phyloP scores from a whole-genome alignment of 148 eudicot genomes.

The Mesembryanthemum crystallinum region DNA sequence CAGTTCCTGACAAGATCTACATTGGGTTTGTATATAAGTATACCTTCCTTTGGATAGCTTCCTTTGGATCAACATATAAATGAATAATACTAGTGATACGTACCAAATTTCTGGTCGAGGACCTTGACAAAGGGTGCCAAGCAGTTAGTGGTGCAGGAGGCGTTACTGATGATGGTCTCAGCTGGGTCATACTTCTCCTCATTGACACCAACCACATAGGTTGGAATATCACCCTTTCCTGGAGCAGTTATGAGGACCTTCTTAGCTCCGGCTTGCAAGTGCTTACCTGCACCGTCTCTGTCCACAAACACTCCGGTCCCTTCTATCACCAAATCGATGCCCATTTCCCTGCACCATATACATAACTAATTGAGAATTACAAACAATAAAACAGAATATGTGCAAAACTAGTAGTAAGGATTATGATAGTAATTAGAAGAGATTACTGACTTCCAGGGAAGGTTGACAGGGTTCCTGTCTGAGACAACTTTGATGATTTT shows the following conservation, averaged over 20 bases:
- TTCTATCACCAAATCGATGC: slow-evolving; percentile 86
- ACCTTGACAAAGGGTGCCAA: slow-evolving; percentile 99
- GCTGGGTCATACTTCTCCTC: slow-evolving; percentile 51
- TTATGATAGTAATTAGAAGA: neutral
- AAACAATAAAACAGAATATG: neutral
- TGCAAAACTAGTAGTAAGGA: neutral
- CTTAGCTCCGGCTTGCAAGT: slow-evolving; percentile 86
- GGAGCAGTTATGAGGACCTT: slow-evolving; percentile 97
- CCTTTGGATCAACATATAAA: neutral
- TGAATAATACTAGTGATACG: neutral
- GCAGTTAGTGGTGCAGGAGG: slow-evolving; percentile 98
- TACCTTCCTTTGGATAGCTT: too few species aligned
- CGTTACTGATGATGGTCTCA: slow-evolving; percentile 86
- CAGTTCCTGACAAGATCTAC: too few species aligned
- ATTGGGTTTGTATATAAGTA: too few species aligned
- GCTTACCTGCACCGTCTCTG: slow-evolving; percentile 97
- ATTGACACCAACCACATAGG: slow-evolving; percentile 92
- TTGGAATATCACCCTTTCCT: slow-evolving; percentile 95
- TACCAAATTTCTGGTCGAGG: slow-evolving; percentile 90
- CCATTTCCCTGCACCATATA: slow-evolving; percentile 56
- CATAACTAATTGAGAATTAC: neutral
- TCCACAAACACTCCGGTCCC: slow-evolving; percentile 99
- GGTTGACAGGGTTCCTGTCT: slow-evolving; percentile 75
- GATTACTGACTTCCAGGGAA: slow-evolving; percentile 76
- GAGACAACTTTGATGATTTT: slow-evolving; percentile 86